Base-by-base conservation (phyloP, 2,329 filamentous ascomycete genomes). In the Herpotrichia juniperi region DNA sequence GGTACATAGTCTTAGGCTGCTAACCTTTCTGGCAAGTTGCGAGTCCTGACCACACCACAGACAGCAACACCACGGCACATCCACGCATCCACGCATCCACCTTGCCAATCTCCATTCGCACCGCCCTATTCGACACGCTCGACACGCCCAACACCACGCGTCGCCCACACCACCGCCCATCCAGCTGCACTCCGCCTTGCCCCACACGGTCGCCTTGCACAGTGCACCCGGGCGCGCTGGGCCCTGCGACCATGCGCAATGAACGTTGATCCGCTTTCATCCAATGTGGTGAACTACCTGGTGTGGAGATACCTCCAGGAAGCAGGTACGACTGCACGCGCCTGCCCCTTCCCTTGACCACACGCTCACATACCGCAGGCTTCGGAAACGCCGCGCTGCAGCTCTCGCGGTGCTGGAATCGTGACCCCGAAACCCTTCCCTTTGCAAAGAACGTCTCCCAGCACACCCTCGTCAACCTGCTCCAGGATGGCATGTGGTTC, bases 241-340 rank as follows among this genome's bases (percentile, higher is more conserved):
- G 39, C 26, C 26, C 49, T 37, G 48, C 64, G 59, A 62, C 56
- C 53, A 76, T 76, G 74, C 73, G 71, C 73, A 61, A 76, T 76
- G 72, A 67, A 71, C 47, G 65, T 69, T 53, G 69, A 69, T 59
- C 65, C 78, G 43, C 74, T 84, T 57, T 81, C 77, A 64, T 82
- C 79, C 60, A 81, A 87, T 77, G 84, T 87, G 71, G 80, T 88
- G 69, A 88, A 88, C 76, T 87, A 87, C 75, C 77, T 88, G 67
- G 85, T 88, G 73, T 86, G 85, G 81, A 84, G 85, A 80, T 87
- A 81, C 61, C 66, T 74, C 19, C 72, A 74, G 51, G 71, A 74
- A 55, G 68, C 72, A 30, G 72, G 72, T 64, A 56, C 26, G 64
- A 28, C 25, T 28, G 24, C 42, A 37, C 14, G 22, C 34, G 19